Conservation (phyloP, 352 stramenopile genomes). For the Globisporangium irregulare region DNA sequence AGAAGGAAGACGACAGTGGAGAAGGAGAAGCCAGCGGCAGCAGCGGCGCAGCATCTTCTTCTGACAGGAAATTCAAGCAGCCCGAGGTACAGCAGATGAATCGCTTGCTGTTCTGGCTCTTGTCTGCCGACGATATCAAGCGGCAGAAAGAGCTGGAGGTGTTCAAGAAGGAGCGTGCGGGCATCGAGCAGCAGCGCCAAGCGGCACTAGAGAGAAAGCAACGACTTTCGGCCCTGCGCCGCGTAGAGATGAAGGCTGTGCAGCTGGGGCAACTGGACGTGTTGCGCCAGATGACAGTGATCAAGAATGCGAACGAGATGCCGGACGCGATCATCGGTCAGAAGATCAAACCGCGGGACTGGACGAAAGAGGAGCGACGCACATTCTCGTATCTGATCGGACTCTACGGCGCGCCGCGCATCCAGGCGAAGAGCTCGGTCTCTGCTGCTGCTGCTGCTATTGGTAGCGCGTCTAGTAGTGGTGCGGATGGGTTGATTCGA, state of each 20-base stretch:
- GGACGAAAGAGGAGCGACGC: constrained; percentile 83
- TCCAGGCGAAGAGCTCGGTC: constrained; percentile 62
- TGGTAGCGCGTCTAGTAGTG: constrained; percentile 21
- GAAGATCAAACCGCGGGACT: constrained; percentile 76
- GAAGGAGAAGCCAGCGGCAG: background rate
- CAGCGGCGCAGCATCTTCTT: background rate
- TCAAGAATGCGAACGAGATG: constrained; percentile 68
- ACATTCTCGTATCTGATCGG: constrained; percentile 79
- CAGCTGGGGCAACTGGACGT: constrained; percentile 82
- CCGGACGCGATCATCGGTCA: constrained; percentile 50
- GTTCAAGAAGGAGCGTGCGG: constrained; percentile 75
- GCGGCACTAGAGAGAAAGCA: constrained; percentile 66
- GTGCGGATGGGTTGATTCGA: constrained; percentile 32
- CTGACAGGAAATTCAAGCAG: constrained; percentile 71
- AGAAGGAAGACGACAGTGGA: constrained; percentile 14
- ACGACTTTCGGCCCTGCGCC: constrained; percentile 53
- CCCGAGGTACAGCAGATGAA: constrained; percentile 90
- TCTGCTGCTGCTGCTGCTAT: constrained; percentile 18
- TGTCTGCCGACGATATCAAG: constrained; percentile 85
- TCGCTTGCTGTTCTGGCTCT: constrained; percentile 77
- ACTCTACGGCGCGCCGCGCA: constrained; percentile 69
- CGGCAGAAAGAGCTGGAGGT: constrained; percentile 72
- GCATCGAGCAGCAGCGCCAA: constrained; percentile 71
- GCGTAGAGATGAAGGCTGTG: constrained; percentile 83
- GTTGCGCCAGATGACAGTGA: constrained; percentile 58